phyloP scores from a whole-genome alignment of 2,329 filamentous ascomycete species.

The Fusarium anguioides region DNA sequence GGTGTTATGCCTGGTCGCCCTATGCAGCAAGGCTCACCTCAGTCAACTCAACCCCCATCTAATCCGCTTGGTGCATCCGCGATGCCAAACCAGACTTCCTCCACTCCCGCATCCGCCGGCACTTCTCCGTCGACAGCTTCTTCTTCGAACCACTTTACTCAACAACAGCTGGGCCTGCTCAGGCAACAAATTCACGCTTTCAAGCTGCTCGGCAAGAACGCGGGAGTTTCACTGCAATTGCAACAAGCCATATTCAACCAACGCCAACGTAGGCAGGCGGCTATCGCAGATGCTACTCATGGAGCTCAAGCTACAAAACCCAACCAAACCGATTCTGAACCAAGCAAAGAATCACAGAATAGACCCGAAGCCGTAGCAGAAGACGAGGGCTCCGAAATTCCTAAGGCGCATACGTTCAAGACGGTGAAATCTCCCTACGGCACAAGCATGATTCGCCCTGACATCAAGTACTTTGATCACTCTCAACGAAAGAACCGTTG shows the following conservation, averaged over 20 bases:
- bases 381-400: constrained; percentile 47
- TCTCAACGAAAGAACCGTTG: constrained; percentile 78
- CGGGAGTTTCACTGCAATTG: constrained; percentile 79
- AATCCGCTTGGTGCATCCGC: constrained; percentile 54
- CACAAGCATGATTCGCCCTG: constrained; percentile 61
- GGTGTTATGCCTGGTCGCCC: constrained; percentile 55
- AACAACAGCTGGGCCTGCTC: constrained; percentile 81
- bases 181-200: constrained; percentile 92
- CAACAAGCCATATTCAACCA: constrained; percentile 86
- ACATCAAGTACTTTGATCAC: constrained; percentile 85
- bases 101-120: constrained; percentile 50
- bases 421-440: constrained; percentile 80
- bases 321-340: constrained; percentile 48
- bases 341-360: constrained; percentile 51
- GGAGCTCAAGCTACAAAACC: constrained; percentile 48
- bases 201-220: constrained; percentile 88
- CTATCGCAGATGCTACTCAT: constrained; percentile 60
- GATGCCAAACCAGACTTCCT: constrained; percentile 49
- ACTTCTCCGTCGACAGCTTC: constrained; percentile 45
- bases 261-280: constrained; percentile 71
- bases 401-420: constrained; percentile 70
- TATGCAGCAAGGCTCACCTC: constrained; percentile 54
- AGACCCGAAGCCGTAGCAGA: constrained; percentile 51
- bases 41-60: constrained; percentile 48
- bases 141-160: constrained; percentile 72